A percentile compares a stretch with the other conserved stretches of the same genome.
Conservation (phyloP, 2,329 filamentous ascomycete genomes). For the Verruconis gallopava region DNA sequence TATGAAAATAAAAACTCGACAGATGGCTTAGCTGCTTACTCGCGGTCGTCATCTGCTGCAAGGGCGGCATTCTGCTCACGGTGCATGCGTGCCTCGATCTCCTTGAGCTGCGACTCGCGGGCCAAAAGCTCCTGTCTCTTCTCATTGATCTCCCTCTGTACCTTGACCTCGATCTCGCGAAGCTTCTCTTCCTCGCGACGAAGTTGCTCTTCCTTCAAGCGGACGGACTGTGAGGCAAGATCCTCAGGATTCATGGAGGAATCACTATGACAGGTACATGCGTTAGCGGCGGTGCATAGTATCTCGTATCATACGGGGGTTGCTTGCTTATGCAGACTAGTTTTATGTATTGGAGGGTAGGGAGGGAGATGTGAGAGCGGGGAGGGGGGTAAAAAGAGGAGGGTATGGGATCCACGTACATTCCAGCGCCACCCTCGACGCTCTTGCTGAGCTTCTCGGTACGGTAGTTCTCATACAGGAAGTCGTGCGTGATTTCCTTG, state of each 20-base stretch:
- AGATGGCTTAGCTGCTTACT: too few relatives aligned
- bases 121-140: conserved; percentile 97
- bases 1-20: too few relatives aligned
- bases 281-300: conserved; percentile 20
- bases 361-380: too few relatives aligned
- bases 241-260: conserved; percentile 97
- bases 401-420: conserved; percentile 51
- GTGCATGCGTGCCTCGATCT: conserved; percentile 96
- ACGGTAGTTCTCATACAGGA: conserved; percentile 99
- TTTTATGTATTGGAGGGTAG: background rate
- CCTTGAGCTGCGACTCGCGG: conserved; percentile 93
- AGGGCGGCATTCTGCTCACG: conserved; percentile 53
- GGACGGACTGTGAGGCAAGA: conserved; percentile 89
- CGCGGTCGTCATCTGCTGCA: conserved; percentile 8
- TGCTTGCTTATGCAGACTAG: conserved; percentile 1
- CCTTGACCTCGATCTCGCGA: conserved; percentile 98
- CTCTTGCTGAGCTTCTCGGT: conserved; percentile 99
- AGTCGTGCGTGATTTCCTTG: conserved; percentile 99
- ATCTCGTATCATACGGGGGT: background rate
- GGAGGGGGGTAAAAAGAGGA: too few relatives aligned
- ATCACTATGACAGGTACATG: conserved; percentile 38
- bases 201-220: conserved; percentile 98
- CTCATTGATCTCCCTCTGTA: conserved; percentile 99
- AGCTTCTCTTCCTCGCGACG: conserved; percentile 99
- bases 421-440: conserved; percentile 77